Percentiles rank a stretch among this genome's conserved stretches.
phyloP scores from a whole-genome alignment of 2,329 filamentous ascomycete species.

The Trichoderma sp. region DNA sequence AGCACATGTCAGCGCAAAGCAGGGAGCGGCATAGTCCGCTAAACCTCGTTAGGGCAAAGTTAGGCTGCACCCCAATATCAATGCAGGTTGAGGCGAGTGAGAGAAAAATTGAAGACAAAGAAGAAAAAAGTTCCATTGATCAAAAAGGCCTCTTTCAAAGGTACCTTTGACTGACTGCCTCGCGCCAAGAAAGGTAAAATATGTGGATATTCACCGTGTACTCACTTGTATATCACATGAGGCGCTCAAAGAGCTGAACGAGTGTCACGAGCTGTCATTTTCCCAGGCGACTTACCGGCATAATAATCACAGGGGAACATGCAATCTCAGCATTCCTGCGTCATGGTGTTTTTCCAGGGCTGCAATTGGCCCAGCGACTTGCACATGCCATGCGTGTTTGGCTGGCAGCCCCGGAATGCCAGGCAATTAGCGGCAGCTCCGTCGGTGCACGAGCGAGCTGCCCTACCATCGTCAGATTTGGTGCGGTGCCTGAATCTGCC shows the following conservation, averaged over 20 bases:
- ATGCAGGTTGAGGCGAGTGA: background rate
- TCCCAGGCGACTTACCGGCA: background rate
- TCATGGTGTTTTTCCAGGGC: background rate
- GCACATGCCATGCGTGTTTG: conserved; percentile 17
- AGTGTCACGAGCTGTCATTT: background rate
- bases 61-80: background rate
- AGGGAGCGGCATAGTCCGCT: background rate
- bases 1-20: conserved; percentile 12
- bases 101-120: background rate
- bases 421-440: background rate
- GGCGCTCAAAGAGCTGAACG: background rate
- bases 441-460: background rate
- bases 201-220: background rate
- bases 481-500: background rate
- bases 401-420: background rate
- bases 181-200: background rate
- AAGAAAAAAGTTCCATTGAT: background rate
- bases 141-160: background rate
- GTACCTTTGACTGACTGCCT: background rate
- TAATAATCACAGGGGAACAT: background rate
- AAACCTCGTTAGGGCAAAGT: conserved; percentile 2
- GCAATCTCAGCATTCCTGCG: conserved; percentile 11
- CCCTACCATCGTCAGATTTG: background rate
- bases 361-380: conserved; percentile 1
- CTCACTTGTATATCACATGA: background rate